Evolutionary conservation across 352 stramenopile species (phyloP), one percentile per base, ranked within the genome.

Genomic region (Globisporangium orthogonon): DNA sequence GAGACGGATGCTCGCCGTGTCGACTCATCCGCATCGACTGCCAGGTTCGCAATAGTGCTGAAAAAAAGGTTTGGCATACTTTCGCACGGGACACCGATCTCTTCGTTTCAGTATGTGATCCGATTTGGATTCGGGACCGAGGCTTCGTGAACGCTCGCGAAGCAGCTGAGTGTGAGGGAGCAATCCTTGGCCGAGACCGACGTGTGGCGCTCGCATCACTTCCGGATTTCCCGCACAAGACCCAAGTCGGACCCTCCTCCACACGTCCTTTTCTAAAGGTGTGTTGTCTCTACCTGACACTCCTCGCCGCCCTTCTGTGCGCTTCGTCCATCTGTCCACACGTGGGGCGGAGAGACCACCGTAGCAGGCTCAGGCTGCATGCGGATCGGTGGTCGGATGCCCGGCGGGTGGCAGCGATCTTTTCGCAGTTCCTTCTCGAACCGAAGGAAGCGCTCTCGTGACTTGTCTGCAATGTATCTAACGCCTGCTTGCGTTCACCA

Each of bases 181-280:
- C 15, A 47, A 47, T 29, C 41, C 9, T 17, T 15, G 31, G 47
- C 47, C 31, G 30, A 9, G 17, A 23, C 9, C n/a, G 35, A 46
- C 50, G 50, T 40, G 50, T 56, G 50, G 50, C 37, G 35, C 43
- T 56, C 35, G 13, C 18, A 15, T 45, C 50, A 56, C 37, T 56
- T 56, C 35, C 50, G 50, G 43, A 48, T 56, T 56, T 47, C 50
- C 50, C 50, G n/a, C 50, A 37, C 50, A 46, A 56, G 50, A 39
- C 14, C 15, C 23, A 52, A 39, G 44, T 10, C 44, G 9, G 15
- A n/a, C n/a, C 28, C 18, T 13, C 17, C 23, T 17, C 50, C 39
- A 7, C 50, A 17, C 30, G 5, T 30, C 7, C 23, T 37, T 14
- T 29, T 35, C 50, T 35, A 10, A 35, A 56, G 50, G 50, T 56